Percentiles rank a stretch among this genome's conserved stretches.
These are phyloP conservation scores for Trichoderma afroharzianum DNA, from an alignment of 2,329 filamentous ascomycete species.

Conservation along the genomic window DNA sequence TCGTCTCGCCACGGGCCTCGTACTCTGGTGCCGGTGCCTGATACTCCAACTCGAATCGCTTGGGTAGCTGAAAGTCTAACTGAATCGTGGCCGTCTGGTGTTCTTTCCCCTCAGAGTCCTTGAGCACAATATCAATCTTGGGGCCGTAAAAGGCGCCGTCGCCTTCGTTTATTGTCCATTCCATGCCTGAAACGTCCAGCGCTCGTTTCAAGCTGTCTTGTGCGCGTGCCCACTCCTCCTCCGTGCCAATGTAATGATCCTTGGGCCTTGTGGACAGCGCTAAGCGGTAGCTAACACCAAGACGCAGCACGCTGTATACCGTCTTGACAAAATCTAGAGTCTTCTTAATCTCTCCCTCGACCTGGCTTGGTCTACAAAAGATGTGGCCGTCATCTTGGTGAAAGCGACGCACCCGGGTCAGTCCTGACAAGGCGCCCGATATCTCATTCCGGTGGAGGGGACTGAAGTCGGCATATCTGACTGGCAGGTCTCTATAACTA, in stretches of 20 bases:
- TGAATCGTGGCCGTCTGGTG: slow-evolving; percentile 88
- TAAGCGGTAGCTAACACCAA: slow-evolving; percentile 67
- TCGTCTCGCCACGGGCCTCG: slow-evolving; percentile 52
- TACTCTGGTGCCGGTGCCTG: slow-evolving; percentile 62
- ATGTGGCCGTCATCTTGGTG: slow-evolving; percentile 92
- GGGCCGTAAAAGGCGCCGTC: slow-evolving; percentile 90
- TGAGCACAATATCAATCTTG: slow-evolving; percentile 83
- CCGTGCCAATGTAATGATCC: slow-evolving; percentile 72
- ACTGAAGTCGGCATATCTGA: slow-evolving; percentile 84
- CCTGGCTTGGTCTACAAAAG: slow-evolving; percentile 76
- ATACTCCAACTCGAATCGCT: slow-evolving; percentile 75
- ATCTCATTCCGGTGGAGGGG: slow-evolving; percentile 83
- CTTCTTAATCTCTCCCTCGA: slow-evolving; percentile 67
- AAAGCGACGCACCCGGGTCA: slow-evolving; percentile 81
- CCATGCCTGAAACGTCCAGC: slow-evolving; percentile 62
- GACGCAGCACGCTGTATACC: slow-evolving; percentile 65
- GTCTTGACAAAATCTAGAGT: slow-evolving; percentile 72
- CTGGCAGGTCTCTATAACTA: slow-evolving; percentile 76
- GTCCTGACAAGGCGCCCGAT: slow-evolving; percentile 73
- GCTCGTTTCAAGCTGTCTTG: slow-evolving; percentile 40
- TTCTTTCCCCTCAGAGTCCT: slow-evolving; percentile 76
- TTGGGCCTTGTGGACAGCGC: slow-evolving; percentile 74
- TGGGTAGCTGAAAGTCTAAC: slow-evolving; percentile 84
- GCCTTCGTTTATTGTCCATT: slow-evolving; percentile 73
- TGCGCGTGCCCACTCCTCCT: slow-evolving; percentile 57